Evolutionary conservation across 1,139 yeast genomes (phyloP), one percentile per base, ranked within the genome.

Genomic region (Pichia sp.): DNA sequence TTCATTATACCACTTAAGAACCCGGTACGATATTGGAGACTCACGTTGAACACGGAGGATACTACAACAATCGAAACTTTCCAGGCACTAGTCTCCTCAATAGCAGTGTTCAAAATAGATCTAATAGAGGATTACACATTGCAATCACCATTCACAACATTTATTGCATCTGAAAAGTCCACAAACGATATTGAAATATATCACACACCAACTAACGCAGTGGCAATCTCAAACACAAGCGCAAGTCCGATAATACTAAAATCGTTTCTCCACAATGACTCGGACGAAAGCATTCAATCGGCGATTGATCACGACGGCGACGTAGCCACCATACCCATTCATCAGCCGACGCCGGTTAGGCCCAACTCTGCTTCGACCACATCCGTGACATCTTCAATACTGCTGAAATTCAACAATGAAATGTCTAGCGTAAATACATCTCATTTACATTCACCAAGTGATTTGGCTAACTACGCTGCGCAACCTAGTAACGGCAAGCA

Each of bases 1-100:
- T 79, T 77, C 48, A 64, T 81, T 2, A 52, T 82, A 22, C 84
- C 87, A 1, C 64, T 81, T 45, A 74, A 74, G 9, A 78, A 78
- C 45, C 88, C 88, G 0, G 80, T 77, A 40, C 60, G 87, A 46
- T 81, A 76, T 55, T 81, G 88, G 88, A 69, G 75, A 40, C 68
- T 81, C 3, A 66, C 66, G 23, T 53, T 80, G 5, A 64, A 63
- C 33, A 54, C 72, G 0, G 26, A 27, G 9, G 28, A 41, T 17
- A 32, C 33, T 7, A 22, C 22, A 8, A 12, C 27, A 14, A 7
- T 37, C 6, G n/a, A 14, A 9, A 23, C 29, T 16, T 38, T 44
- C 16, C 39, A 38, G 25, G 4, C 10, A 6, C 33, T 40, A 6
- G 14, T 44, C 6, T 13, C 27, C 14, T 29, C 36, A 24, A 40